These are phyloP conservation scores for Aspergillus neotritici DNA, from an alignment of 2,329 filamentous ascomycete genomes.

Conservation along the genomic window DNA sequence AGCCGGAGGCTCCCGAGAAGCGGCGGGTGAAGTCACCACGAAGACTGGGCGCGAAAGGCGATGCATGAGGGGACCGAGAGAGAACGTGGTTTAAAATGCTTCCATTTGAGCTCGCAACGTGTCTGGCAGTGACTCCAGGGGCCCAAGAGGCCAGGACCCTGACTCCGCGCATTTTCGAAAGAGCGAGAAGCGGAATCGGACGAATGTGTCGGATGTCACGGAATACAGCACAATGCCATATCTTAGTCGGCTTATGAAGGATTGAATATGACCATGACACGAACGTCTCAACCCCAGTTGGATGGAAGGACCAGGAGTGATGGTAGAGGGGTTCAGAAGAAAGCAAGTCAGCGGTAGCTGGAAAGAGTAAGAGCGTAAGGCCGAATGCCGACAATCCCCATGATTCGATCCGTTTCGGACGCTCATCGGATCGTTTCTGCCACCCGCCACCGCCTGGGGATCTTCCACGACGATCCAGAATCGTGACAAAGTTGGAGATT, in stretches of 20 bases:
- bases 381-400: conserved; percentile 9
- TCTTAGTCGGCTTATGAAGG: conserved; percentile 17
- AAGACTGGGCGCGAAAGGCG: conserved; percentile 1
- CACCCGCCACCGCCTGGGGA: conserved; percentile 20
- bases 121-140: conserved; percentile 25
- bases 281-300: conserved; percentile 2
- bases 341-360: background rate
- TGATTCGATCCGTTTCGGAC: conserved; percentile 7
- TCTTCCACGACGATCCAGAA: conserved; percentile 22
- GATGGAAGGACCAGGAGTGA: conserved; percentile 2
- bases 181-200: conserved; percentile 16
- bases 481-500: conserved; percentile 30
- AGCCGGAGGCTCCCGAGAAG: conserved; percentile 20
- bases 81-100: conserved; percentile 13
- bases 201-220: conserved; percentile 23
- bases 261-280: conserved; percentile 16
- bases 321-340: background rate
- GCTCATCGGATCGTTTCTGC: conserved; percentile 23
- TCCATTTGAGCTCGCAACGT: conserved; percentile 17
- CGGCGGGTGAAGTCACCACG: conserved; percentile 13
- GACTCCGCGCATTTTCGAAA: conserved; percentile 39
- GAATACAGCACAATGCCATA: conserved; percentile 27
- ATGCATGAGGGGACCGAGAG: conserved; percentile 9
- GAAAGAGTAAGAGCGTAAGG: conserved; percentile 2
- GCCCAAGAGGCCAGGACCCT: conserved; percentile 34